These are phyloP conservation scores for Nemophila menziesii DNA, from an alignment of 257 asterid genomes.

Conservation along the genomic window DNA sequence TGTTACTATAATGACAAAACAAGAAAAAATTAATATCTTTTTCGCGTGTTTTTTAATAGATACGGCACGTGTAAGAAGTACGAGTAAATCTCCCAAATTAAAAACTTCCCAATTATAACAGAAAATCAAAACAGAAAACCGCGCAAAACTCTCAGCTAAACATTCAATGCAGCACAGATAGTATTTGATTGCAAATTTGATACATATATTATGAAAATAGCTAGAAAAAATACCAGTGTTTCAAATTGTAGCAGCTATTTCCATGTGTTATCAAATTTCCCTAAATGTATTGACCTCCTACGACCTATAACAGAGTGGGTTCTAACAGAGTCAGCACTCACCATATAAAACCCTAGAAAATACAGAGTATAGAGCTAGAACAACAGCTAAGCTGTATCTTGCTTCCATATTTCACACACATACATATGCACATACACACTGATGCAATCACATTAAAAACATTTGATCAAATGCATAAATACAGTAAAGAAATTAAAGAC, in stretches of 20 bases:
- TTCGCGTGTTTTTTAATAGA: not conserved
- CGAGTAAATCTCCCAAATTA: not conserved
- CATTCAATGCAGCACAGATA: not conserved
- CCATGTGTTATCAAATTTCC: not conserved
- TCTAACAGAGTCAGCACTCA: not conserved
- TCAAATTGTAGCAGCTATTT: too few species aligned
- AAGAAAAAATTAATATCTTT: not conserved
- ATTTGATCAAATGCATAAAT: not conserved
- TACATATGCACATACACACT: not conserved
- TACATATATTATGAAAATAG: too few species aligned
- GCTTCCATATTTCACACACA: not conserved
- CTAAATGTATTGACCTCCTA: not conserved
- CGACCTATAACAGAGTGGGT: not conserved
- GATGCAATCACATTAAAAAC: not conserved
- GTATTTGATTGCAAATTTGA: too few species aligned
- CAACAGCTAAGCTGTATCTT: not conserved
- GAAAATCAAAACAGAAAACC: not conserved
- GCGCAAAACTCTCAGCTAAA: not conserved
- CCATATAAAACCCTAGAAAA: not conserved
- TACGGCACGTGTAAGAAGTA: not conserved
- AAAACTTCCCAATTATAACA: not conserved
- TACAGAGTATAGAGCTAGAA: not conserved
- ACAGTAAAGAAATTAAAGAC: not conserved
- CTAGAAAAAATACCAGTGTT: too few species aligned
- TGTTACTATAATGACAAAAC: constrained; percentile 45